phyloP scores from a whole-genome alignment of 352 stramenopile genomes.

The Globisporangium irregulare region DNA sequence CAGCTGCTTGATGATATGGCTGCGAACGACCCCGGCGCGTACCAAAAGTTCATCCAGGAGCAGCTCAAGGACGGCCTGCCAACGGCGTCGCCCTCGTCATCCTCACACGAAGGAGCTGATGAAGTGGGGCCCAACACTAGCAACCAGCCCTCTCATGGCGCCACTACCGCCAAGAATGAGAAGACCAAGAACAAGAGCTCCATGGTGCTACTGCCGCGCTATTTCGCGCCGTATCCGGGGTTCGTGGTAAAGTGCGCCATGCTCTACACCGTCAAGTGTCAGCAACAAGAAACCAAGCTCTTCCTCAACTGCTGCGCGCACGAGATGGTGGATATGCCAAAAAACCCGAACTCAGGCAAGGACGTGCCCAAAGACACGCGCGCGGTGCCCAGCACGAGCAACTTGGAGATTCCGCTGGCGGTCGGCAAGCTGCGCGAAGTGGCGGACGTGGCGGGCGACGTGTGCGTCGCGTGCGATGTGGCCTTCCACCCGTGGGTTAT shows the following conservation, averaged over 20 bases:
- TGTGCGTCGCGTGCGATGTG: slow-evolving; percentile 62
- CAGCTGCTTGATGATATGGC: slow-evolving; percentile 75
- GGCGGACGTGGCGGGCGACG: slow-evolving; percentile 36
- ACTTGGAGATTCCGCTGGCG: slow-evolving; percentile 70
- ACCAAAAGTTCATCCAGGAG: slow-evolving; percentile 80
- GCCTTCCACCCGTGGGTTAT: slow-evolving; percentile 81
- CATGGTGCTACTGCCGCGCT: slow-evolving; percentile 25
- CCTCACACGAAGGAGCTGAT: not conserved
- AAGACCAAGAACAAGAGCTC: slow-evolving; percentile 3
- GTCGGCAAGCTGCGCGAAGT: slow-evolving; percentile 58
- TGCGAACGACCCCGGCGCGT: slow-evolving; percentile 56
- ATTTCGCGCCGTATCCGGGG: slow-evolving; percentile 64
- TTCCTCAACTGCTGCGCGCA: slow-evolving; percentile 83
- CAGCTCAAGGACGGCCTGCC: slow-evolving; percentile 71
- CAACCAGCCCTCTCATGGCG: slow-evolving; percentile 2
- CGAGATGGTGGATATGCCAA: slow-evolving; percentile 63
- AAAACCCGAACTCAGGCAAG: slow-evolving; percentile 67
- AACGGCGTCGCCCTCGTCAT: not conserved
- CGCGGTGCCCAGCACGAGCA: slow-evolving; percentile 66
- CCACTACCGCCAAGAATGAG: not conserved
- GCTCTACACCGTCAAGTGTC: slow-evolving; percentile 49
- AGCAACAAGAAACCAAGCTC: slow-evolving; percentile 64
- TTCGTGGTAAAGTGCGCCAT: slow-evolving; percentile 80
- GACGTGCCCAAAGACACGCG: slow-evolving; percentile 59
- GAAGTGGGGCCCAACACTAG: not conserved